A percentile compares a stretch with the other conserved stretches of the same genome.
Evolutionary conservation across 1,284 basidiomycete genomes (phyloP).

Genomic region (Cutaneotrichosporon cutaneum): DNA sequence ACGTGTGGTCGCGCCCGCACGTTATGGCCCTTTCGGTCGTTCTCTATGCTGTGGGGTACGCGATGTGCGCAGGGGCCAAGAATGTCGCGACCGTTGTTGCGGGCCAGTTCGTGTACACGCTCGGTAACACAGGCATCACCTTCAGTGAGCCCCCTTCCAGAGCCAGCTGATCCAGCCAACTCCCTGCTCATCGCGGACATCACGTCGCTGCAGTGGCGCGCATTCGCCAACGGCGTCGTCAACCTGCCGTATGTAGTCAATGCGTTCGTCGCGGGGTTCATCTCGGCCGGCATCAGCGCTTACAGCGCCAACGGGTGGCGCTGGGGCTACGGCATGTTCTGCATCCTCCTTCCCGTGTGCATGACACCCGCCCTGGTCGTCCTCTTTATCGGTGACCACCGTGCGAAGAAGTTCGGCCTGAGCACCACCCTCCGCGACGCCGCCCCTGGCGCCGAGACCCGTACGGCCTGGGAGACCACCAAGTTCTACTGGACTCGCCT

Average conservation of each 20-base stretch:
- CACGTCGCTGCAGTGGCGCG: conserved; percentile 71
- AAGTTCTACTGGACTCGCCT: conserved; percentile 37
- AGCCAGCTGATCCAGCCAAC: conserved; percentile 1
- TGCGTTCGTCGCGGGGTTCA: conserved; percentile 34
- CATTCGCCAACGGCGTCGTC: conserved; percentile 66
- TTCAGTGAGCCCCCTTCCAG: conserved; percentile 36
- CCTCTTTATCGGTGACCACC: conserved; percentile 23
- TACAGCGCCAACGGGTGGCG: conserved; percentile 60
- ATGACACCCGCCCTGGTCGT: conserved; percentile 26
- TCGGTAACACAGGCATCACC: conserved; percentile 40
- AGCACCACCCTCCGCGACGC: neutral
- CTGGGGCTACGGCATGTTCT: conserved; percentile 60
- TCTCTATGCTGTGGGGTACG: conserved; percentile 44
- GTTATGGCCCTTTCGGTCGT: conserved; percentile 31
- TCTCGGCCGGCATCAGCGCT: conserved; percentile 60
- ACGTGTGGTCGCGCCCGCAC: conserved; percentile 30
- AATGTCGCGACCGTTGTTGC: conserved; percentile 37
- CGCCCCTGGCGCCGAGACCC: too few relatives aligned
- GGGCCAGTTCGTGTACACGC: conserved; percentile 40
- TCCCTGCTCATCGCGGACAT: conserved; percentile 60
- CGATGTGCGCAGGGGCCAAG: conserved; percentile 33
- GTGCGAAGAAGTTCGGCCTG: conserved; percentile 11
- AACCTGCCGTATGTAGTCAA: conserved; percentile 62
- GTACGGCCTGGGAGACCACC: neutral
- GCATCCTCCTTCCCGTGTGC: conserved; percentile 46